Conservation (phyloP, 345 rosid genomes). For the Aquilaria malaccensis region DNA sequence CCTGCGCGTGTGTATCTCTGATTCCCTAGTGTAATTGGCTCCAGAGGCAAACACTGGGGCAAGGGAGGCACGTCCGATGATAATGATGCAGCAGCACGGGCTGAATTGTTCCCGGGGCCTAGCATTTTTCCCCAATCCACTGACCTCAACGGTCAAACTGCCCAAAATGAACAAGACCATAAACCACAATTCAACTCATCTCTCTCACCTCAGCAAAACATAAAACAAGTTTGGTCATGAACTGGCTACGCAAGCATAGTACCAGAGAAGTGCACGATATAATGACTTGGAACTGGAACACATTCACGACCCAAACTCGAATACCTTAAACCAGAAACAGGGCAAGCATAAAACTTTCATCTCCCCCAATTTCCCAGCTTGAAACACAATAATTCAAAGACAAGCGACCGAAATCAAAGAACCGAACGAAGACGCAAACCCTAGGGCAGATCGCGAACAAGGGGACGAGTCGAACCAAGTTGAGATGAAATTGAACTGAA, state of each 20-base stretch:
- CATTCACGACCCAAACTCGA: neutral
- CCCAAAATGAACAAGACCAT: neutral
- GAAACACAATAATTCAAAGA: neutral
- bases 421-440: conserved; percentile 18
- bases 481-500: conserved; percentile 8
- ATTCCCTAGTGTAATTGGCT: conserved; percentile 66
- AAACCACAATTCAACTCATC: neutral
- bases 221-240: neutral
- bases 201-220: neutral
- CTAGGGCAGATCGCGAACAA: conserved; percentile 1
- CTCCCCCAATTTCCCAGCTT: neutral
- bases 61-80: conserved; percentile 59
- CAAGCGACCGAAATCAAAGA: neutral
- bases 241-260: neutral
- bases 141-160: conserved; percentile 12
- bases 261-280: neutral
- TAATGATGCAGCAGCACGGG: conserved; percentile 36
- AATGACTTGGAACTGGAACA: neutral
- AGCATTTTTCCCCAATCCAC: conserved; percentile 35
- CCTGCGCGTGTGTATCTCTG: conserved; percentile 62
- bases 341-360: neutral
- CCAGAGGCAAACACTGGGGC: conserved; percentile 61
- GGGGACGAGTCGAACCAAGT: neutral
- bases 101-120: conserved; percentile 47
- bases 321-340: neutral